Evolutionary conservation across 2,329 filamentous ascomycete species (phyloP).

Genomic region (Colletotrichum phormii): DNA sequence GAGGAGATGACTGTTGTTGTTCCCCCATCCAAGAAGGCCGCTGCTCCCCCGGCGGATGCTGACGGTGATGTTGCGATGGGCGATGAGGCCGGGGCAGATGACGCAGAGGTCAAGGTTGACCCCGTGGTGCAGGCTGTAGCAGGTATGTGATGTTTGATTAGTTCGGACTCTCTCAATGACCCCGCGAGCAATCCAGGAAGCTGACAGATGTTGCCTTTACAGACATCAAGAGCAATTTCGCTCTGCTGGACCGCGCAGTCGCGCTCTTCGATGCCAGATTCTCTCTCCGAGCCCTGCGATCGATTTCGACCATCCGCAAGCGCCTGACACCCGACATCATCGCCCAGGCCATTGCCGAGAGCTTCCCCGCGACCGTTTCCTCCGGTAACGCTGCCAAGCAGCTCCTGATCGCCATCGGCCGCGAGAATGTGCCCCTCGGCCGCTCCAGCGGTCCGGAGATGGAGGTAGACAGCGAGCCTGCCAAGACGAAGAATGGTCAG

Average conservation of each 20-base stretch:
- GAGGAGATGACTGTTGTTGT: constrained; percentile 87
- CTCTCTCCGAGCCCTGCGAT: constrained; percentile 91
- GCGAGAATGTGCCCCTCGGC: constrained; percentile 72
- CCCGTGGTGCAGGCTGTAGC: constrained; percentile 69
- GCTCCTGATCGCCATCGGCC: constrained; percentile 77
- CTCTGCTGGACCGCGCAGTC: constrained; percentile 90
- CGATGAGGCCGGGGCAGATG: constrained; percentile 62
- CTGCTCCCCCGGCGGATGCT: constrained; percentile 66
- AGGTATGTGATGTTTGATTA: constrained; percentile 57
- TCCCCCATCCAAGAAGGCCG: constrained; percentile 75
- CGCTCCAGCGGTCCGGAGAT: constrained; percentile 72
- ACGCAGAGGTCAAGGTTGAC: constrained; percentile 68
- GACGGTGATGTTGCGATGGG: constrained; percentile 81
- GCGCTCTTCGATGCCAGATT: constrained; percentile 94
- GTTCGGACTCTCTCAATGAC: background rate
- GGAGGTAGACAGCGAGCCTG: constrained; percentile 74
- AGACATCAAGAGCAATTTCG: constrained; percentile 98
- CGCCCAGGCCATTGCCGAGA: constrained; percentile 82
- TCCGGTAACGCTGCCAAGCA: constrained; percentile 76
- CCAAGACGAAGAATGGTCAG: constrained; percentile 66
- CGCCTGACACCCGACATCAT: constrained; percentile 85
- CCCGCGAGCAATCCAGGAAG: constrained; percentile 1
- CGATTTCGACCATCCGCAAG: constrained; percentile 96
- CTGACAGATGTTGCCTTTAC: constrained; percentile 40
- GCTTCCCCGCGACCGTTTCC: constrained; percentile 72